Conservation (phyloP, 1,139 yeast genomes). For the Candida sp. region DNA sequence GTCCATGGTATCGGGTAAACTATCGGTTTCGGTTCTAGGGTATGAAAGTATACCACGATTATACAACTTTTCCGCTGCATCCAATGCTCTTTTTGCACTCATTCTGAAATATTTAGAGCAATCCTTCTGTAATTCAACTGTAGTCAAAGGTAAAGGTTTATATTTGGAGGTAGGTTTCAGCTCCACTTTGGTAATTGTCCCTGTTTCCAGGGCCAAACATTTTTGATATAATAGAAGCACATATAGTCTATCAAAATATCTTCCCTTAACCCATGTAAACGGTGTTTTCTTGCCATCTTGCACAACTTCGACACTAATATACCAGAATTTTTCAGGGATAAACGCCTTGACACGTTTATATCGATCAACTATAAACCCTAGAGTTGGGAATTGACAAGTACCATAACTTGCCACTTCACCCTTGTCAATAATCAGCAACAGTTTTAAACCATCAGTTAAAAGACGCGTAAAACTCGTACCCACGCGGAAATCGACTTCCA, state of each 20-base stretch:
- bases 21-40: constrained; percentile 97
- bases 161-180: constrained; percentile 70
- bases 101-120: constrained; percentile 73
- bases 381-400: constrained; percentile 94
- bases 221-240: constrained; percentile 63
- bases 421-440: constrained; percentile 18
- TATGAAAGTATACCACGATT: constrained; percentile 86
- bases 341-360: constrained; percentile 73
- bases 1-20: constrained; percentile 75
- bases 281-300: constrained; percentile 34
- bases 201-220: constrained; percentile 49
- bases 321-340: constrained; percentile 80
- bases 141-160: constrained; percentile 88
- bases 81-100: constrained; percentile 80
- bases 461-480: constrained; percentile 90
- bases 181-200: constrained; percentile 48
- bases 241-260: constrained; percentile 68
- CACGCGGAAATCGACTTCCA: constrained; percentile 83
- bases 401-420: constrained; percentile 66
- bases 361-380: constrained; percentile 96
- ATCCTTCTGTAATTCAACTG: constrained; percentile 90
- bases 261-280: constrained; percentile 68
- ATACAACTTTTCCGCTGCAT: constrained; percentile 83
- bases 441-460: constrained; percentile 50
- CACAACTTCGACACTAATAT: constrained; percentile 49